phyloP scores from a whole-genome alignment of 805 yeast species.

The Cyberlindnera sargentensis region DNA sequence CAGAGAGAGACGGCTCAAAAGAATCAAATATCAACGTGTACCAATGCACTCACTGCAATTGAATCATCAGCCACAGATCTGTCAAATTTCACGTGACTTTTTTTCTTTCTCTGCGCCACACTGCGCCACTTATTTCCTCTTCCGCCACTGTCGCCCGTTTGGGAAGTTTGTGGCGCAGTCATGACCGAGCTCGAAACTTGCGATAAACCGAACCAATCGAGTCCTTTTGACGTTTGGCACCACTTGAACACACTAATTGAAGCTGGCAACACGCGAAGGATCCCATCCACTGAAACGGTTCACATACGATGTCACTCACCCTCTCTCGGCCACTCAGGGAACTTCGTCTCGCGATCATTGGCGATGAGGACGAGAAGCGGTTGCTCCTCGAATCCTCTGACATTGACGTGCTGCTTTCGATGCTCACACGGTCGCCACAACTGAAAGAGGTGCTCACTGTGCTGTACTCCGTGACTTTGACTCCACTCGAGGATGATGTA shows the following conservation, averaged over 20 bases:
- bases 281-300: not conserved
- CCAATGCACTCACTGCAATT: not conserved
- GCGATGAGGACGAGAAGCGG: conserved; percentile 19
- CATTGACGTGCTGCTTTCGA: conserved; percentile 3
- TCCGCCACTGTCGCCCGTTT: too few species aligned
- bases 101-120: not conserved
- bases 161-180: too few species aligned
- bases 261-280: not conserved
- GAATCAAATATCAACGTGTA: not conserved
- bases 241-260: too few species aligned
- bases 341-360: conserved; percentile 16
- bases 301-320: too few species aligned
- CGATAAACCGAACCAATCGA: too few species aligned
- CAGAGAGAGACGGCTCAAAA: not conserved
- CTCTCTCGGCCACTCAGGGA: conserved; percentile 5
- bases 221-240: too few species aligned
- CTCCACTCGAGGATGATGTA: not conserved
- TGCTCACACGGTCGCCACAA: conserved; percentile 1
- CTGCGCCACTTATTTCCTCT: not conserved
- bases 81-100: conserved; percentile 1
- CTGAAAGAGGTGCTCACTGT: conserved; percentile 17
- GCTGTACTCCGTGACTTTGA: conserved; percentile 17
- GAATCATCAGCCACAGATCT: conserved; percentile 3
- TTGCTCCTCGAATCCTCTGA: conserved; percentile 5
- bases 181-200: too few species aligned